A percentile compares a stretch with the other conserved stretches of the same genome.
Evolutionary conservation across 768 basidiomycete species (phyloP).

Genomic region (Rubroboletus pulcherrimus): DNA sequence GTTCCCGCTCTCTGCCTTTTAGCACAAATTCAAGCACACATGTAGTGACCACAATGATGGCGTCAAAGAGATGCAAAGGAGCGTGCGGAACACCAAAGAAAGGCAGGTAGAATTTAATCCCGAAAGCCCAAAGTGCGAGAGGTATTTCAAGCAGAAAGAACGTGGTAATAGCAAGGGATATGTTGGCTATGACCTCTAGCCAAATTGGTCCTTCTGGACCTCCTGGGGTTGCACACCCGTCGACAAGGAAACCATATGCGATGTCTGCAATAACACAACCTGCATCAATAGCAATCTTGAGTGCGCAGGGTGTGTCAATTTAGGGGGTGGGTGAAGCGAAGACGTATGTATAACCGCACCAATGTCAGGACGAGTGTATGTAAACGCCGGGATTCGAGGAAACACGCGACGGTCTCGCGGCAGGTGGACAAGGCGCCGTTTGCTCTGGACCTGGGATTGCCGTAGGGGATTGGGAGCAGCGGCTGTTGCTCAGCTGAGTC

Average conservation of each 20-base stretch:
- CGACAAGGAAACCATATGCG: slow-evolving; percentile 59
- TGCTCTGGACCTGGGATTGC: slow-evolving; percentile 10
- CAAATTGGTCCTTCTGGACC: slow-evolving; percentile 48
- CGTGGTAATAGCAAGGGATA: slow-evolving; percentile 66
- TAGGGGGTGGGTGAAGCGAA: slow-evolving; percentile 15
- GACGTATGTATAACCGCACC: slow-evolving; percentile 39
- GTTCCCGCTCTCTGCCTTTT: slow-evolving; percentile 64
- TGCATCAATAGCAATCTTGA: slow-evolving; percentile 61
- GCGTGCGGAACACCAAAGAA: slow-evolving; percentile 52
- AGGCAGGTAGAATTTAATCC: slow-evolving; percentile 60
- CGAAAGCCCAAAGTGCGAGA: slow-evolving; percentile 61
- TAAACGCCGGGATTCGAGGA: slow-evolving; percentile 50
- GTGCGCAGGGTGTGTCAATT: neutral
- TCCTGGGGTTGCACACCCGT: slow-evolving; percentile 44
- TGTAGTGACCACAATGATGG: slow-evolving; percentile 63
- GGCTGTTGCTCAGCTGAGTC: slow-evolving; percentile 46
- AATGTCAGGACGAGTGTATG: slow-evolving; percentile 57
- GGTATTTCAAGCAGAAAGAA: slow-evolving; percentile 80
- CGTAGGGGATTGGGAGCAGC: slow-evolving; percentile 36
- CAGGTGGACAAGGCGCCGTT: slow-evolving; percentile 11
- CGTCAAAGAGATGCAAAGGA: slow-evolving; percentile 71
- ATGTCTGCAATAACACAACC: slow-evolving; percentile 71
- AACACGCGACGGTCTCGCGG: slow-evolving; percentile 37
- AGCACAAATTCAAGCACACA: slow-evolving; percentile 71
- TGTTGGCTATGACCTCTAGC: slow-evolving; percentile 57